A percentile compares a stretch with the other conserved stretches of the same genome.
phyloP scores from a whole-genome alignment of 176 grass and related monocot species.

The Chrysopogon serrulatus region DNA sequence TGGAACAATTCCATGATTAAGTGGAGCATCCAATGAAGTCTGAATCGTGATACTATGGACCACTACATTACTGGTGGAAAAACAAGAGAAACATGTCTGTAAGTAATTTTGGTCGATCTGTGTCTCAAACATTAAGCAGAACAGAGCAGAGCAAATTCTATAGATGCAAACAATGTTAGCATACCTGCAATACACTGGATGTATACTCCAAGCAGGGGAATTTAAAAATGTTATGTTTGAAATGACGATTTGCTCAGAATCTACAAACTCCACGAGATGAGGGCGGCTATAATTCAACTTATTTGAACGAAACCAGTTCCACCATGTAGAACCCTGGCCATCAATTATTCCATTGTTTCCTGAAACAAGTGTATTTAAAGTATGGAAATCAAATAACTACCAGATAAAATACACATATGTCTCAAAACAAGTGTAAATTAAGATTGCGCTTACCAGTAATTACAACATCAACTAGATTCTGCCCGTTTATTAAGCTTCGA shows the following conservation, averaged over 20 bases:
- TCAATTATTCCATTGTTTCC: slow-evolving; percentile 66
- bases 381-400: neutral
- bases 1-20: slow-evolving; percentile 83
- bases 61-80: slow-evolving; percentile 48
- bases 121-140: slow-evolving; percentile 13
- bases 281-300: slow-evolving; percentile 80
- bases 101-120: neutral
- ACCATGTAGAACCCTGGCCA: slow-evolving; percentile 85
- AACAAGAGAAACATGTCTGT: neutral
- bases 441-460: slow-evolving; percentile 60
- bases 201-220: slow-evolving; percentile 84
- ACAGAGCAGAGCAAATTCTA: neutral
- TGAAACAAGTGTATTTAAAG: slow-evolving; percentile 22
- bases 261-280: slow-evolving; percentile 86
- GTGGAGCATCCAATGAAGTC: slow-evolving; percentile 57
- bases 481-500: slow-evolving; percentile 80
- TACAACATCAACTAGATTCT: slow-evolving; percentile 64
- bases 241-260: slow-evolving; percentile 60
- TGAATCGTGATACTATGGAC: slow-evolving; percentile 55
- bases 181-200: slow-evolving; percentile 81
- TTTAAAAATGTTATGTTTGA: slow-evolving; percentile 75
- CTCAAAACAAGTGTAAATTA: neutral
- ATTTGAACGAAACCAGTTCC: slow-evolving; percentile 67
- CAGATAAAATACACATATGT: neutral
- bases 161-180: neutral